phyloP scores from a whole-genome alignment of 257 asterid genomes.

The Solanum peruvianum region DNA sequence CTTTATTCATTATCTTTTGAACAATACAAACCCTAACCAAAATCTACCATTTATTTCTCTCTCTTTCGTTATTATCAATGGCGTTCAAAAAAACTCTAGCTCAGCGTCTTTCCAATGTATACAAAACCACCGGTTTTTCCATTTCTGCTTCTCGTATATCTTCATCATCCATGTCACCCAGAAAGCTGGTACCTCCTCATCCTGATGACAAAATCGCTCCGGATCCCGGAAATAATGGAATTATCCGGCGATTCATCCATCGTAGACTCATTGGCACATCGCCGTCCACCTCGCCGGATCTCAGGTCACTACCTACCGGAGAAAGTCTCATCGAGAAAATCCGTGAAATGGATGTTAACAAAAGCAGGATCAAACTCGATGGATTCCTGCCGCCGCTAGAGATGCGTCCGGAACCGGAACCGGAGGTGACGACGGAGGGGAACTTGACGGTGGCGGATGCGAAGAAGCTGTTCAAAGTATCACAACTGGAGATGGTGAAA shows the following conservation, averaged over 20 bases:
- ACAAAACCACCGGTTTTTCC: not conserved
- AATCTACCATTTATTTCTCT: not conserved
- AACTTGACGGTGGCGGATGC: not conserved
- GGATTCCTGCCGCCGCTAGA: not conserved
- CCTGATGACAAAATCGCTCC: not conserved
- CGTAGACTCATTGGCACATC: not conserved
- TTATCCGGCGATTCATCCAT: not conserved
- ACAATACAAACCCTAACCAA: not conserved
- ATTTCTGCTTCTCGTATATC: not conserved
- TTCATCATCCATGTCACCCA: not conserved
- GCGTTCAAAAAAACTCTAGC: not conserved
- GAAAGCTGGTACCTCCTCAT: not conserved
- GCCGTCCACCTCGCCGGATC: not conserved
- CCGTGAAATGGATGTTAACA: not conserved
- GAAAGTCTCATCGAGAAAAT: constrained; percentile 3
- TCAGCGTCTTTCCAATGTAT: not conserved
- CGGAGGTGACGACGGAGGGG: not conserved
- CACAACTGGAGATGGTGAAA: constrained; percentile 12
- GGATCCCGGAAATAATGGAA: not conserved
- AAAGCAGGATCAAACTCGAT: constrained; percentile 1
- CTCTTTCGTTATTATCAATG: not conserved
- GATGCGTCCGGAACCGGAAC: not conserved
- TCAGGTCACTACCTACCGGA: not conserved
- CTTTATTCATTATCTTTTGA: not conserved
- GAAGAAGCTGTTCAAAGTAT: not conserved